phyloP scores from a whole-genome alignment of 176 grass and related monocot species.

The Paspalum notatum region DNA sequence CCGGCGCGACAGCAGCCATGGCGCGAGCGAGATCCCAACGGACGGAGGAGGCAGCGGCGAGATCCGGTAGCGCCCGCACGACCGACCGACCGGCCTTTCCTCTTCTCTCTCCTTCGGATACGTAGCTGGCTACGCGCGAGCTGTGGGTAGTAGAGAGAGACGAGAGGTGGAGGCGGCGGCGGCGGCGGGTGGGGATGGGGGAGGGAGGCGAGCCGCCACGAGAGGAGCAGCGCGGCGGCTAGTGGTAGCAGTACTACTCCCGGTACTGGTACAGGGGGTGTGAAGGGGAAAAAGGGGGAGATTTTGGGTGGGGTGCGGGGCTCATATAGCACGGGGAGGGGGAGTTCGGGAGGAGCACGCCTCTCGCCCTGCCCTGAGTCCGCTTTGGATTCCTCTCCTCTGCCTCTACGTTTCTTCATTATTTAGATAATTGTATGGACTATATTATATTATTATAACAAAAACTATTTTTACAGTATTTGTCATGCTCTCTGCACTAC shows the following conservation, averaged over 20 bases:
- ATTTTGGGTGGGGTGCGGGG: slow-evolving; percentile 23
- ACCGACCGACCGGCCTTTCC: slow-evolving; percentile 22
- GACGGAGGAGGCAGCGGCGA: slow-evolving; percentile 30
- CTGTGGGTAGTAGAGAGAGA: slow-evolving; percentile 12
- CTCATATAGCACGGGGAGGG: slow-evolving; percentile 34
- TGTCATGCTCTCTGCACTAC: background rate
- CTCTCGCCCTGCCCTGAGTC: background rate
- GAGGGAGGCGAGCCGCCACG: slow-evolving; percentile 62
- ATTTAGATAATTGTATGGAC: background rate
- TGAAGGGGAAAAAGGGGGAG: slow-evolving; percentile 40
- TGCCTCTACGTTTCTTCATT: slow-evolving; percentile 9
- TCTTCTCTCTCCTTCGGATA: slow-evolving; percentile 27
- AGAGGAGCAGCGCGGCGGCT: slow-evolving; percentile 39
- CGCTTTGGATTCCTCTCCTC: slow-evolving; percentile 32
- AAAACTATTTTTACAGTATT: background rate
- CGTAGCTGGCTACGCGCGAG: slow-evolving; percentile 1
- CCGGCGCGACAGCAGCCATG: slow-evolving; percentile 71
- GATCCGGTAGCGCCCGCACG: slow-evolving; percentile 50
- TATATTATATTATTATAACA: too few relatives aligned
- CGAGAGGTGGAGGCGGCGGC: slow-evolving; percentile 15
- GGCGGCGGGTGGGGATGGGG: slow-evolving; percentile 1
- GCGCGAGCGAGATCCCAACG: slow-evolving; percentile 40
- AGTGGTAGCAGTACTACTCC: background rate
- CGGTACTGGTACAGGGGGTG: slow-evolving; percentile 1
- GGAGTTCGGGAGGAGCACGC: slow-evolving; percentile 42